Conservation (phyloP, 345 rosid species). For the Bruguiera parviflora region DNA sequence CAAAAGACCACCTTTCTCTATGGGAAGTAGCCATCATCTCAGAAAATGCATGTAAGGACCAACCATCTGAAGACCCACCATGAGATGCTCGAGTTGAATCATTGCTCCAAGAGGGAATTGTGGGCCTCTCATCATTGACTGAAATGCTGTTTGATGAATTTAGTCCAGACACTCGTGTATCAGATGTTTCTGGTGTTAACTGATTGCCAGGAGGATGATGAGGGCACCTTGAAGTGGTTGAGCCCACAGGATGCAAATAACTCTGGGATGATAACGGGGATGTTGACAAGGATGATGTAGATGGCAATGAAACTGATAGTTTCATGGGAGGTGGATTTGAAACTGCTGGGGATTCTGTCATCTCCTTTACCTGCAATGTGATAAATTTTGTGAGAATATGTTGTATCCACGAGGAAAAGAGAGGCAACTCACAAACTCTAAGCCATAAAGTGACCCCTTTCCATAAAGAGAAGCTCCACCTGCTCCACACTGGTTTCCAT, state of each 20-base stretch:
- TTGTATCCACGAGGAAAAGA: slow-evolving; percentile 5
- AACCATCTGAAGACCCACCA: slow-evolving; percentile 71
- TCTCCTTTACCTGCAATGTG: slow-evolving; percentile 45
- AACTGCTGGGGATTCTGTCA: slow-evolving; percentile 43
- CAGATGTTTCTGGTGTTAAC: slow-evolving; percentile 40
- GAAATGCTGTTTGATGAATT: slow-evolving; percentile 41
- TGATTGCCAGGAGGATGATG: slow-evolving; percentile 40
- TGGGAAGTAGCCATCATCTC: slow-evolving; percentile 71
- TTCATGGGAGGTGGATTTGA: slow-evolving; percentile 53
- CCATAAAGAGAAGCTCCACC: slow-evolving; percentile 40
- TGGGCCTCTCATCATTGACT: slow-evolving; percentile 41
- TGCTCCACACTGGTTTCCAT: slow-evolving; percentile 59
- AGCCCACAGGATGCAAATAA: slow-evolving; percentile 44
- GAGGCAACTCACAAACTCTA: neutral
- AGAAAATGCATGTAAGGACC: slow-evolving; percentile 82
- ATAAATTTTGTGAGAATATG: slow-evolving; percentile 15
- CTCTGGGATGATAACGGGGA: slow-evolving; percentile 52
- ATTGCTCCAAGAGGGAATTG: slow-evolving; percentile 49
- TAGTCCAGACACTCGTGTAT: slow-evolving; percentile 31
- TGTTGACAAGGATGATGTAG: slow-evolving; percentile 53
- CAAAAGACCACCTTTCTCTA: slow-evolving; percentile 58
- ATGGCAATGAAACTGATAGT: slow-evolving; percentile 58
- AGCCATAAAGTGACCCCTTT: slow-evolving; percentile 14
- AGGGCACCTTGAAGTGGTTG: slow-evolving; percentile 39
- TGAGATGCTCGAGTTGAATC: slow-evolving; percentile 52